These are phyloP conservation scores for Limonium bicolor DNA, from an alignment of 148 eudicot species.

Conservation along the genomic window DNA sequence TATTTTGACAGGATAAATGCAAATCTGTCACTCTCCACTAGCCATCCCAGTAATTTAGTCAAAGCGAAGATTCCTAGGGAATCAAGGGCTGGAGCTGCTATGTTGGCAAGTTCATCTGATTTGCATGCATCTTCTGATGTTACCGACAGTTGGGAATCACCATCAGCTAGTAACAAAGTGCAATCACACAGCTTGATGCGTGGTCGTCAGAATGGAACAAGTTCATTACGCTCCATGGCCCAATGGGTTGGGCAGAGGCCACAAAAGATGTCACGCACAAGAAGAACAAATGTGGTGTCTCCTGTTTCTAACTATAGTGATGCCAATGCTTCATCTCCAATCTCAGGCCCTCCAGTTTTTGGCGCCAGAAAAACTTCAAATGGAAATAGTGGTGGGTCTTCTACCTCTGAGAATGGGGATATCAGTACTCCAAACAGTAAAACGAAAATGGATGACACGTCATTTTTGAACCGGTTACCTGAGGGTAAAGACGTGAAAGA, in stretches of 20 bases:
- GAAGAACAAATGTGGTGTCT: slow-evolving; percentile 33
- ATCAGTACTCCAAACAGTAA: slow-evolving; percentile 12
- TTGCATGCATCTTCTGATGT: slow-evolving; percentile 17
- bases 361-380: slow-evolving; percentile 11
- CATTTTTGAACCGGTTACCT: slow-evolving; percentile 21
- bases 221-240: slow-evolving; percentile 20
- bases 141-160: slow-evolving; percentile 25
- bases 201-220: slow-evolving; percentile 14
- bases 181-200: slow-evolving; percentile 13
- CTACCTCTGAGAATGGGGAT: slow-evolving; percentile 12
- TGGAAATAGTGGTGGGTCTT: slow-evolving; percentile 10
- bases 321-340: slow-evolving; percentile 16
- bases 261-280: slow-evolving; percentile 32
- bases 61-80: slow-evolving; percentile 30
- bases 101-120: slow-evolving; percentile 18
- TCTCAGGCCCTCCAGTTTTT: slow-evolving; percentile 15
- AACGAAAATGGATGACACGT: slow-evolving; percentile 16
- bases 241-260: slow-evolving; percentile 40
- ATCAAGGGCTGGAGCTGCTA: slow-evolving; percentile 21
- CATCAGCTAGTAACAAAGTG: slow-evolving; percentile 14
- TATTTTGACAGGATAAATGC: slow-evolving; percentile 19
- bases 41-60: slow-evolving; percentile 13
- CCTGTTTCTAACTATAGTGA: slow-evolving; percentile 25
- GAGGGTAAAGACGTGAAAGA: slow-evolving; percentile 23
- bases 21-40: slow-evolving; percentile 12